phyloP scores from a whole-genome alignment of 78 protist species.

The Creolimax fragrantissima region DNA sequence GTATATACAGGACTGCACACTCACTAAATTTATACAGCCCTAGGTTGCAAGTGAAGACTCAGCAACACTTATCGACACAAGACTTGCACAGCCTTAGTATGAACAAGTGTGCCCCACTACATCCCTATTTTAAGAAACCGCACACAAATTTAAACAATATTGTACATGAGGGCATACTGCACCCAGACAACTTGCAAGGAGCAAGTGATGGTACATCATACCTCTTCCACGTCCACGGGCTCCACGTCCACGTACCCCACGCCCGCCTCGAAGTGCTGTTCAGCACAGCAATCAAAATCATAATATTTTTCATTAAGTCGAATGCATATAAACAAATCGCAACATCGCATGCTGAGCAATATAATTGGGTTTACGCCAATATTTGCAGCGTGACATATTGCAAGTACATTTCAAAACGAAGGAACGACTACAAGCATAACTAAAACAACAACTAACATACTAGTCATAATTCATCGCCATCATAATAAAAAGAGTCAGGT shows the following conservation, averaged over 20 bases:
- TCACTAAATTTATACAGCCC: too few relatives aligned
- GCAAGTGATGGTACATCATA: too few relatives aligned
- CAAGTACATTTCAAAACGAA: background rate
- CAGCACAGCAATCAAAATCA: background rate
- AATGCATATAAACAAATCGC: background rate
- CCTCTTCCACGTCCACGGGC: slow-evolving; percentile 33
- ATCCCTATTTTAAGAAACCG: too few relatives aligned
- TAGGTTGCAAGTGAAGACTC: too few relatives aligned
- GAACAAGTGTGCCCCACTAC: too few relatives aligned
- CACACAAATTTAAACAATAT: too few relatives aligned
- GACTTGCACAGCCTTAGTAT: too few relatives aligned
- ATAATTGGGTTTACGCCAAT: background rate
- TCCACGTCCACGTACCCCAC: slow-evolving; percentile 38
- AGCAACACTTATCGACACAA: too few relatives aligned
- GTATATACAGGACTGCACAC: too few relatives aligned
- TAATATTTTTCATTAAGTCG: background rate
- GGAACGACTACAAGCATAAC: background rate
- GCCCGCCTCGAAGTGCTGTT: background rate
- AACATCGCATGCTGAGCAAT: background rate
- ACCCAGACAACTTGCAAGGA: too few relatives aligned
- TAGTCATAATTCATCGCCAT: background rate
- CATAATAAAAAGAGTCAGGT: too few relatives aligned
- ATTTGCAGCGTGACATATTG: background rate
- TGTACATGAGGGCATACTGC: too few relatives aligned
- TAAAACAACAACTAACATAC: background rate